These are phyloP conservation scores for Leishmania mexicana DNA, from an alignment of 208 protist genomes.

Conservation along the genomic window DNA sequence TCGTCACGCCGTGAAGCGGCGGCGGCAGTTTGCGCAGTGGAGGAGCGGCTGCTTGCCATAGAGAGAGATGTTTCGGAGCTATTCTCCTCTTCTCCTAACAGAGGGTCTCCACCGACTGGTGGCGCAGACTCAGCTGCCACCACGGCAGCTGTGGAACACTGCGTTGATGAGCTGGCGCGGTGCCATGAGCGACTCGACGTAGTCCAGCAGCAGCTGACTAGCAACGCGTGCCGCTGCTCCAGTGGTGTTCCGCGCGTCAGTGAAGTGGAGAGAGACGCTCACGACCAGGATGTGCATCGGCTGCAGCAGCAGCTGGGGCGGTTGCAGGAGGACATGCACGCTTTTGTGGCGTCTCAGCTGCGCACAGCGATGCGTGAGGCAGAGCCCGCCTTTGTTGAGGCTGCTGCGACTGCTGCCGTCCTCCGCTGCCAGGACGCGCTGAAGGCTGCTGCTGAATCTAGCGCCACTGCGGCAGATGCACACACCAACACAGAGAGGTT, in stretches of 20 bases:
- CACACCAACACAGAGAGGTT: neutral
- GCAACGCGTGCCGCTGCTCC: neutral
- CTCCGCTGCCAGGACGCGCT: conserved; percentile 6
- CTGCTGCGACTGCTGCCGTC: neutral
- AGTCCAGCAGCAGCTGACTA: conserved; percentile 10
- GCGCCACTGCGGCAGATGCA: neutral
- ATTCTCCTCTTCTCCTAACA: neutral
- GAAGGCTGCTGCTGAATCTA: neutral
- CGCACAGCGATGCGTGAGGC: neutral
- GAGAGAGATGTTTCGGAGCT: conserved; percentile 2
- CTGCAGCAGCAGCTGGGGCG: conserved; percentile 8
- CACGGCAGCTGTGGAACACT: neutral
- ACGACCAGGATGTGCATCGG: neutral
- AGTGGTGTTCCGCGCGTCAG: neutral
- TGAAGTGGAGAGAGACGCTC: neutral
- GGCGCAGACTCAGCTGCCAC: neutral
- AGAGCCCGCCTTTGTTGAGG: conserved; percentile 2
- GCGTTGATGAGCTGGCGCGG: conserved; percentile 1
- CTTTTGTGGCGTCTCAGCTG: neutral
- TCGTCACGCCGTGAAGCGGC: neutral
- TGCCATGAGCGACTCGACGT: conserved; percentile 19
- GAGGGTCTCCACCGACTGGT: neutral
- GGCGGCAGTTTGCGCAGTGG: neutral
- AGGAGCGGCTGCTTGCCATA: neutral
- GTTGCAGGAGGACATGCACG: conserved; percentile 1